These are phyloP conservation scores for Apiotrichum gracile DNA, from an alignment of 1,284 basidiomycete genomes.

Conservation along the genomic window DNA sequence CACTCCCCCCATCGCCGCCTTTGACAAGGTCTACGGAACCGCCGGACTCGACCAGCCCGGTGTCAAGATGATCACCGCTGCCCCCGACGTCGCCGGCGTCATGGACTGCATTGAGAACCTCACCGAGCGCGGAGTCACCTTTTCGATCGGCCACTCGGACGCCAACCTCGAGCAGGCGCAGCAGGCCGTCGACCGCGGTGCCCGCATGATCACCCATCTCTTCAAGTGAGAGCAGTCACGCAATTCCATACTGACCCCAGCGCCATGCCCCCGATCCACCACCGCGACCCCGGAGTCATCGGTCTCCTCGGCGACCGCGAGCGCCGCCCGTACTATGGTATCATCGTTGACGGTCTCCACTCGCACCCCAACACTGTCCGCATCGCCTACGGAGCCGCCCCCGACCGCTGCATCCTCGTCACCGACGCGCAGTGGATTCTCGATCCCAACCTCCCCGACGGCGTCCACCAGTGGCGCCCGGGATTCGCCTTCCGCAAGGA, in stretches of 20 bases:
- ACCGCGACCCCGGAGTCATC: constrained; percentile 57
- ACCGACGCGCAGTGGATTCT: constrained; percentile 85
- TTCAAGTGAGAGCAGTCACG: constrained; percentile 60
- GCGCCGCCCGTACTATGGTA: constrained; percentile 72
- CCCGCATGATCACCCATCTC: constrained; percentile 78
- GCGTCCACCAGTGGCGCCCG: constrained; percentile 72
- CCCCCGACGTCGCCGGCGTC: constrained; percentile 78
- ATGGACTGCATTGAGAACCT: constrained; percentile 62
- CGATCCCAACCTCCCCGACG: constrained; percentile 75
- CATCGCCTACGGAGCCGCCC: constrained; percentile 73
- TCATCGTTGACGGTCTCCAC: constrained; percentile 87
- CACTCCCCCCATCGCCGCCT: constrained; percentile 41
- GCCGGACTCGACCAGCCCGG: constrained; percentile 52
- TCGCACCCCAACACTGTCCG: constrained; percentile 83
- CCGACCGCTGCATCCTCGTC: constrained; percentile 77
- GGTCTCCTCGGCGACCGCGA: constrained; percentile 78
- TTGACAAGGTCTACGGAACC: constrained; percentile 68
- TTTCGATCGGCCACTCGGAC: constrained; percentile 75
- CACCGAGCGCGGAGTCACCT: constrained; percentile 61
- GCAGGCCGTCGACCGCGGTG: constrained; percentile 46
- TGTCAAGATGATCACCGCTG: constrained; percentile 76
- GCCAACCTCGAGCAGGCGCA: constrained; percentile 35
- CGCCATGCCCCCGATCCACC: constrained; percentile 37
- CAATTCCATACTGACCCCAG: constrained; percentile 9
- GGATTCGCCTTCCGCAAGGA: constrained; percentile 69